A percentile compares a stretch with the other conserved stretches of the same genome.
phyloP scores from a whole-genome alignment of 2,329 filamentous ascomycete genomes.

The Alternaria sp. region DNA sequence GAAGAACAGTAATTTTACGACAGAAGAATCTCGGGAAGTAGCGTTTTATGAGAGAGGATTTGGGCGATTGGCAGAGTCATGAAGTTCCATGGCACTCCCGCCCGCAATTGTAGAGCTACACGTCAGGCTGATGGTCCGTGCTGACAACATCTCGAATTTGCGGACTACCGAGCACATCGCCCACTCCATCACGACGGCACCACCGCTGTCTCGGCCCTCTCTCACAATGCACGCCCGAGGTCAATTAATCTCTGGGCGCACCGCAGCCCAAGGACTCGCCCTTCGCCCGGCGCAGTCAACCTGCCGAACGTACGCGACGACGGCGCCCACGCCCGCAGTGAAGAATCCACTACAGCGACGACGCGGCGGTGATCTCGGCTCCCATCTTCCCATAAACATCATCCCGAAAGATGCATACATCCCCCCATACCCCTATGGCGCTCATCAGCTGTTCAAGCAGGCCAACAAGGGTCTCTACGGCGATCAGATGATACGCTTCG shows the following conservation, averaged over 20 bases:
- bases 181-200: conserved; percentile 21
- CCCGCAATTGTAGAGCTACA: conserved; percentile 5
- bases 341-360: conserved; percentile 37
- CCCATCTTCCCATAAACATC: conserved; percentile 44
- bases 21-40: neutral
- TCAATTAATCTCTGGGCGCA: conserved; percentile 38
- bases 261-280: conserved; percentile 14
- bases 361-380: conserved; percentile 45
- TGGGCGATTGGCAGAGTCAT: neutral
- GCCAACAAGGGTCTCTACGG: conserved; percentile 79
- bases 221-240: conserved; percentile 37
- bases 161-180: conserved; percentile 32
- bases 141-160: conserved; percentile 17
- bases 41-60: too few relatives aligned
- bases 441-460: conserved; percentile 76
- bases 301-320: conserved; percentile 38
- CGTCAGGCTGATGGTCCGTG: conserved; percentile 6
- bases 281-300: conserved; percentile 21
- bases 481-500: conserved; percentile 73
- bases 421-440: conserved; percentile 73
- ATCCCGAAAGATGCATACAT: conserved; percentile 39
- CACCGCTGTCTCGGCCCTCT: conserved; percentile 11
- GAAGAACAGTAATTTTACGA: neutral
- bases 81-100: neutral
- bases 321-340: conserved; percentile 16